Evolutionary conservation across 2,329 filamentous ascomycete genomes (phyloP).

Genomic region (Colletotrichum trifolii): DNA sequence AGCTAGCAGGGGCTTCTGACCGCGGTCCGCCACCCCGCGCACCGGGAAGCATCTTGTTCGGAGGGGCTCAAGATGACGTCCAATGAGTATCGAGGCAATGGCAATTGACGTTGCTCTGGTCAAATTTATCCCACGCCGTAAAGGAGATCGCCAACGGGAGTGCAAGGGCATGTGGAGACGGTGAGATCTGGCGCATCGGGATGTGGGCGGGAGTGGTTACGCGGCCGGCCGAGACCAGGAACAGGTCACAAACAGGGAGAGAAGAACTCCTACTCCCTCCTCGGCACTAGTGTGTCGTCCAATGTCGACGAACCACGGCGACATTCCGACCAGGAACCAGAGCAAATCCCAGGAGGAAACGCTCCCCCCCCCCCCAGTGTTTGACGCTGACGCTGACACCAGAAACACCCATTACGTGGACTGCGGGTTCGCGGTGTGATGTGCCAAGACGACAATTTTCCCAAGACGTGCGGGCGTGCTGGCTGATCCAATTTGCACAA

Average conservation of each 20-base stretch:
- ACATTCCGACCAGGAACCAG: too few relatives aligned
- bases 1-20: conserved; percentile 10
- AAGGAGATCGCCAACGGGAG: conserved; percentile 6
- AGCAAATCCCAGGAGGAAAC: too few relatives aligned
- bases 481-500: conserved; percentile 19
- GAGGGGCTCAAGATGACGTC: neutral
- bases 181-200: conserved; percentile 20
- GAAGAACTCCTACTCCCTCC: neutral
- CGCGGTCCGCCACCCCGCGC: conserved; percentile 2
- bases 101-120: conserved; percentile 22
- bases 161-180: conserved; percentile 1
- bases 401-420: conserved; percentile 16
- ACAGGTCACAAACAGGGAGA: neutral
- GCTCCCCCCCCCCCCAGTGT: too few relatives aligned
- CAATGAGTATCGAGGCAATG: conserved; percentile 23
- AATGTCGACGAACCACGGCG: too few relatives aligned
- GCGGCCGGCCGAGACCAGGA: conserved; percentile 29
- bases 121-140: conserved; percentile 9
- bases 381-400: neutral
- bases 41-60: conserved; percentile 6
- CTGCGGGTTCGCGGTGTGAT: neutral
- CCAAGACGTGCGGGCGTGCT: conserved; percentile 10
- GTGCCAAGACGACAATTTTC: conserved; percentile 19
- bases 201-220: conserved; percentile 32
- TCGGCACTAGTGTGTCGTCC: too few relatives aligned